These are phyloP conservation scores for Kernera saxatilis DNA, from an alignment of 345 rosid species.

Conservation along the genomic window DNA sequence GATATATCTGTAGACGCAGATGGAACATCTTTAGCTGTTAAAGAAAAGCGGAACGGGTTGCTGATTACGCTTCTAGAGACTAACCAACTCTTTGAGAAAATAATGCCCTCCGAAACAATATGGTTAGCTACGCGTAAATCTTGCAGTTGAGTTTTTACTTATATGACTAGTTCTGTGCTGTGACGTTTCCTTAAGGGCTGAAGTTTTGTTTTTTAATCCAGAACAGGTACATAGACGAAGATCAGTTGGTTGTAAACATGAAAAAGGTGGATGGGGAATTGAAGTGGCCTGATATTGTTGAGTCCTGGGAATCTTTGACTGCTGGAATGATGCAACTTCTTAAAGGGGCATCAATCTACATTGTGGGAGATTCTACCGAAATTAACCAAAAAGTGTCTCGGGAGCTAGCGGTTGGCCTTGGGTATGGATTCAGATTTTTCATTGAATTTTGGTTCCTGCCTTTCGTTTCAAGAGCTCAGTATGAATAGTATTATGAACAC, in stretches of 20 bases:
- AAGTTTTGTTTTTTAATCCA: constrained; percentile 1
- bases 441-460: background rate
- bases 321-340: constrained; percentile 73
- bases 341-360: constrained; percentile 71
- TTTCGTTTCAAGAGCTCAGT: background rate
- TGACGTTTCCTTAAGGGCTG: background rate
- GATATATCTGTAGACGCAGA: constrained; percentile 79
- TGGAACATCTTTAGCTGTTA: constrained; percentile 50
- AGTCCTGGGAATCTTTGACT: constrained; percentile 86
- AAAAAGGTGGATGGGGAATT: constrained; percentile 77
- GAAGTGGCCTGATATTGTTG: constrained; percentile 88
- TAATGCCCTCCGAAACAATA: constrained; percentile 77
- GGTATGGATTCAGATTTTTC: constrained; percentile 35
- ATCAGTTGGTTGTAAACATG: constrained; percentile 72
- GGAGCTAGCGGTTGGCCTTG: constrained; percentile 81
- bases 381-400: constrained; percentile 68
- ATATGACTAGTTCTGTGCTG: background rate
- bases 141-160: background rate
- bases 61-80: constrained; percentile 56
- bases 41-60: constrained; percentile 45
- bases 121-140: constrained; percentile 43
- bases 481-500: background rate
- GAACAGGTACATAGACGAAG: constrained; percentile 76
- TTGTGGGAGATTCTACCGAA: constrained; percentile 71
- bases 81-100: constrained; percentile 54